phyloP scores from a whole-genome alignment of 768 basidiomycete genomes.

The Trametes maxima region DNA sequence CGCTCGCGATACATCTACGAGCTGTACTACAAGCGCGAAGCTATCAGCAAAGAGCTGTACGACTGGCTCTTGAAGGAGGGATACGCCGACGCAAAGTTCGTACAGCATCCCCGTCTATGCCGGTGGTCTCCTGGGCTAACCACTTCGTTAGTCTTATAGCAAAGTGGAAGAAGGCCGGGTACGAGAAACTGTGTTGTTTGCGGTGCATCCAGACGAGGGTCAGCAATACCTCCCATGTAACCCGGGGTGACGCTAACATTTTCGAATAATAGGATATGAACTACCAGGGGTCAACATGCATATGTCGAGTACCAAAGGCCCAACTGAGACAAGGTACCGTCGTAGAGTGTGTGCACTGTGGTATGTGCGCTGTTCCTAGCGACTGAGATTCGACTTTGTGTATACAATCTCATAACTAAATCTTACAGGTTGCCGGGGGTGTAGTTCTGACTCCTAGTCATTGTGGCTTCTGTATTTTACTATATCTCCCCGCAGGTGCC shows the following conservation, averaged over 20 bases:
- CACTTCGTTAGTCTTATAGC: constrained; percentile 74
- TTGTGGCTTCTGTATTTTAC: background rate
- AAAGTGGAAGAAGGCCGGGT: constrained; percentile 99
- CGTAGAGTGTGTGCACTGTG: constrained; percentile 97
- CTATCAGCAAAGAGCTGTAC: constrained; percentile 89
- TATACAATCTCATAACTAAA: background rate
- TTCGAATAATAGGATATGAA: constrained; percentile 83
- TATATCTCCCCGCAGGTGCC: too few species aligned
- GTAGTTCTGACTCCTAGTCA: constrained; percentile 80
- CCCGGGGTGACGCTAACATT: background rate
- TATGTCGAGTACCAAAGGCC: constrained; percentile 96
- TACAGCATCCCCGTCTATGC: constrained; percentile 32
- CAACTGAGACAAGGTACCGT: constrained; percentile 87
- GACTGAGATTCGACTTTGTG: background rate
- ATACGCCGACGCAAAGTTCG: constrained; percentile 92
- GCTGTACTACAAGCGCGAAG: constrained; percentile 97
- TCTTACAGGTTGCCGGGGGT: constrained; percentile 80
- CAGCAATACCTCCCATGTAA: background rate
- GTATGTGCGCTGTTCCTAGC: constrained; percentile 49
- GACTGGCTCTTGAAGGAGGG: constrained; percentile 97
- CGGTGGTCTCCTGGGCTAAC: background rate
- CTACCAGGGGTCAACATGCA: constrained; percentile 97
- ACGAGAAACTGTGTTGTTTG: constrained; percentile 97
- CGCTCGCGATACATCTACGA: constrained; percentile 97
- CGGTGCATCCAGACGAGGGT: constrained; percentile 95